phyloP scores from a whole-genome alignment of 371 early-diverging fungal genomes.

The Circinella umbellata region DNA sequence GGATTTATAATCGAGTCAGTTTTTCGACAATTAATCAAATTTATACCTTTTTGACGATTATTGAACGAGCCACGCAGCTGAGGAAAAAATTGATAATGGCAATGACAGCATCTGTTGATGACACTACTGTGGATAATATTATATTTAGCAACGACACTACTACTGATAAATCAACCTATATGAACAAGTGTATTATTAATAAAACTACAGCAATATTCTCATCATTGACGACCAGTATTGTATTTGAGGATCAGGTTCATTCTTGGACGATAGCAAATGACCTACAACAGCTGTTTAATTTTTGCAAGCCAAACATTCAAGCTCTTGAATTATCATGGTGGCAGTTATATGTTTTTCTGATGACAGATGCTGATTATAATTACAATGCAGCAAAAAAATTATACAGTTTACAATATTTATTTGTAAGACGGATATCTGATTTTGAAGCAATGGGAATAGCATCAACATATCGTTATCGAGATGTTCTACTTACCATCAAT shows the following conservation, averaged over 20 bases:
- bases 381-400: neutral
- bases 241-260: neutral
- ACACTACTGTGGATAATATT: too few relatives aligned
- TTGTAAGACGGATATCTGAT: neutral
- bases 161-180: too few relatives aligned
- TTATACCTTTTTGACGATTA: too few relatives aligned
- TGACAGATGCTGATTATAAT: constrained; percentile 1
- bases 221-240: neutral
- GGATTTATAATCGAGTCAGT: too few relatives aligned
- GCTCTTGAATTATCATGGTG: neutral
- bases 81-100: too few relatives aligned
- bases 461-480: neutral
- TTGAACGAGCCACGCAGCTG: too few relatives aligned
- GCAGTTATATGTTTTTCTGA: constrained; percentile 1
- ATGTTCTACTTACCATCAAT: neutral
- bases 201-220: too few relatives aligned
- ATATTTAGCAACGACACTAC: too few relatives aligned
- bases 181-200: too few relatives aligned
- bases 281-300: neutral
- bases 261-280: neutral
- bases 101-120: too few relatives aligned
- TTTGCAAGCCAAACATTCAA: neutral
- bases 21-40: too few relatives aligned
- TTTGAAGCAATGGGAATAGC: neutral
- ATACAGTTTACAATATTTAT: neutral